phyloP scores from a whole-genome alignment of 192 early-diverging fungal species.

The Diversispora eburnea region DNA sequence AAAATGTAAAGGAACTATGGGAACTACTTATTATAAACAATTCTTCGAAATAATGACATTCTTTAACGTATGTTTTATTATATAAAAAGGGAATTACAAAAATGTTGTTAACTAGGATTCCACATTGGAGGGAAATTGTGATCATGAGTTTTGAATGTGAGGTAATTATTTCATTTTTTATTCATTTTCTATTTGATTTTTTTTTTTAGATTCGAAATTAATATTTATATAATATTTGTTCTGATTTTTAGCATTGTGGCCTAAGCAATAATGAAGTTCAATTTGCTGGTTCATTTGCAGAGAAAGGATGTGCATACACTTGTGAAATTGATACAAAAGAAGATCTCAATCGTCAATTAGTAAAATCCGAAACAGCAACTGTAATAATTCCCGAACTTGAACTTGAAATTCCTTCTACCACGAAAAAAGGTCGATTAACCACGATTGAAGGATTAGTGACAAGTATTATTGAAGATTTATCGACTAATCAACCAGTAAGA shows the following conservation, averaged over 20 bases:
- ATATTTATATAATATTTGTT: neutral
- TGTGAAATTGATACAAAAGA: conserved; percentile 60
- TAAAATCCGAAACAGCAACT: conserved; percentile 79
- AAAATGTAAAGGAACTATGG: conserved; percentile 53
- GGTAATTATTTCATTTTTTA: neutral
- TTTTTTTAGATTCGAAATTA: neutral
- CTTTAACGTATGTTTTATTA: conserved; percentile 31
- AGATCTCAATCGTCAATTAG: conserved; percentile 88
- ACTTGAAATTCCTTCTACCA: conserved; percentile 78
- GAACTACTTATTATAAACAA: neutral
- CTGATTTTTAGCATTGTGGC: conserved; percentile 75
- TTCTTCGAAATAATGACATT: neutral
- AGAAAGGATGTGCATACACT: conserved; percentile 71
- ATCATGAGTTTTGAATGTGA: conserved; percentile 36
- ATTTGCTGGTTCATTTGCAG: conserved; percentile 75
- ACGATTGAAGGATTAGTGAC: conserved; percentile 85
- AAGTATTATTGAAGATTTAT: conserved; percentile 78
- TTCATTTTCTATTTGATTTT: neutral
- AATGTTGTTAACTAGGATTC: conserved; percentile 84
- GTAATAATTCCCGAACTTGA: conserved; percentile 81
- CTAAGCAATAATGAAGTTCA: conserved; percentile 88
- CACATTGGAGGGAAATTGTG: conserved; percentile 81
- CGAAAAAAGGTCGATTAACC: conserved; percentile 76
- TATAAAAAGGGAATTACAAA: conserved; percentile 67
- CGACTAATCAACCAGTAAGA: conserved; percentile 72